Evolutionary conservation across 805 yeast species (phyloP).

Genomic region (Nakazawaea anatomiae): DNA sequence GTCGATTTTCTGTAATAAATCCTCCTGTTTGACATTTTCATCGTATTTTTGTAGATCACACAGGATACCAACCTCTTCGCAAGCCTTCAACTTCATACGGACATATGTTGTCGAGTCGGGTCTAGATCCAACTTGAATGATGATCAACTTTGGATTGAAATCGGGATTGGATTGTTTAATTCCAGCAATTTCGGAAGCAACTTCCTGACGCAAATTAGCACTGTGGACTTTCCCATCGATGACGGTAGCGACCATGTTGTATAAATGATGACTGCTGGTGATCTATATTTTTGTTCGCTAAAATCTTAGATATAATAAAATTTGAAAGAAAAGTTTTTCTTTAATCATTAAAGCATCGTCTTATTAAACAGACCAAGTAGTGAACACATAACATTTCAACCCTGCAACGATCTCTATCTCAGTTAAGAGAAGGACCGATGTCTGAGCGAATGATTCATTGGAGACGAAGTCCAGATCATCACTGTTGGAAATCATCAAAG

Average conservation of each 20-base stretch:
- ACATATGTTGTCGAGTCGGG: slow-evolving; percentile 82
- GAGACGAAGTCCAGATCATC: too few relatives aligned
- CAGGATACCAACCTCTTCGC: slow-evolving; percentile 59
- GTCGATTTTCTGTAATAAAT: slow-evolving; percentile 46
- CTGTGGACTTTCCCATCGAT: slow-evolving; percentile 60
- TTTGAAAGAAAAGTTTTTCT: neutral
- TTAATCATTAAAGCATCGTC: neutral
- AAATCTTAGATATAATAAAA: neutral
- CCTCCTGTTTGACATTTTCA: slow-evolving; percentile 48
- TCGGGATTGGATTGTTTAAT: slow-evolving; percentile 40
- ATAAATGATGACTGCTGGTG: too few relatives aligned
- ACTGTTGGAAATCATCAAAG: too few relatives aligned
- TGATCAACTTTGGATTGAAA: slow-evolving; percentile 61
- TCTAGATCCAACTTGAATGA: slow-evolving; percentile 72
- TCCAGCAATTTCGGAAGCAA: slow-evolving; percentile 36
- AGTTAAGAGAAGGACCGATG: too few relatives aligned
- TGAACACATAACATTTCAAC: too few relatives aligned
- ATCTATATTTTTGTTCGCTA: neutral
- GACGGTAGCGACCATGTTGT: slow-evolving; percentile 23
- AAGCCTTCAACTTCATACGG: slow-evolving; percentile 74
- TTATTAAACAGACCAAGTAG: too few relatives aligned
- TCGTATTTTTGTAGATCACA: slow-evolving; percentile 59
- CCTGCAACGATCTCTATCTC: too few relatives aligned
- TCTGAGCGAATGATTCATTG: too few relatives aligned
- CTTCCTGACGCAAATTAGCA: slow-evolving; percentile 39